These are phyloP conservation scores for Nicotiana noctiflora DNA, from an alignment of 257 asterid genomes.

Conservation along the genomic window DNA sequence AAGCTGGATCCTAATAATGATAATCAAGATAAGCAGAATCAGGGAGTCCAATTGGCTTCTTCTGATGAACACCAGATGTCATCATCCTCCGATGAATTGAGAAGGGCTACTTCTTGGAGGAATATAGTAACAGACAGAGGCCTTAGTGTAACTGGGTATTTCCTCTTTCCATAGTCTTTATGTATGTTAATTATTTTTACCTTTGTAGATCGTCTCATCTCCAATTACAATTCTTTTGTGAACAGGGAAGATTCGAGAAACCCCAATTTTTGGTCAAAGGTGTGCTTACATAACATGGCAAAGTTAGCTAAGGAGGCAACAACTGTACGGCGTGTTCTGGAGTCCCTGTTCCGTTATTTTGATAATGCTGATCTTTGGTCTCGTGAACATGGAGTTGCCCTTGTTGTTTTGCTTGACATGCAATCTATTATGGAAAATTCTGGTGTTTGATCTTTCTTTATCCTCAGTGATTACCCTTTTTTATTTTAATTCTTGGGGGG, in stretches of 20 bases:
- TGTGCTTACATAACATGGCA: conserved; percentile 74
- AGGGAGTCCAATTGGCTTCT: conserved; percentile 21
- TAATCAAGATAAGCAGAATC: conserved; percentile 26
- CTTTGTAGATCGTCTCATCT: conserved; percentile 18
- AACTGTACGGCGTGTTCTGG: conserved; percentile 65
- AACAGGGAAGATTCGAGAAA: conserved; percentile 60
- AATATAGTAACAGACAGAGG: conserved; percentile 58
- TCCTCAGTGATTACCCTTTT: neutral
- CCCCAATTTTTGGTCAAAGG: conserved; percentile 64
- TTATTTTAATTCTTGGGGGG: neutral
- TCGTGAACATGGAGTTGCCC: conserved; percentile 57
- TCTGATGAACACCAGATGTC: conserved; percentile 29
- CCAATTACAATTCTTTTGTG: conserved; percentile 21
- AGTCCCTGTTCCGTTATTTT: conserved; percentile 63
- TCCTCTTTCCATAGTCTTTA: conserved; percentile 22
- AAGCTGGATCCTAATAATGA: conserved; percentile 25
- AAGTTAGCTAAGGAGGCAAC: conserved; percentile 70
- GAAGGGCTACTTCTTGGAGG: conserved; percentile 58
- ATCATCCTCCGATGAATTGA: conserved; percentile 36
- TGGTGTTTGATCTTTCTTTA: conserved; percentile 26
- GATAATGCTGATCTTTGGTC: conserved; percentile 63
- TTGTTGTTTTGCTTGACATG: conserved; percentile 60
- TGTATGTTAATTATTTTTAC: conserved; percentile 3
- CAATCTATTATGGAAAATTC: conserved; percentile 57
- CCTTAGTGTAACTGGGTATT: conserved; percentile 38